Evolutionary conservation across 106 monocot genomes (phyloP).

Genomic region (Apostasia ramifera): DNA sequence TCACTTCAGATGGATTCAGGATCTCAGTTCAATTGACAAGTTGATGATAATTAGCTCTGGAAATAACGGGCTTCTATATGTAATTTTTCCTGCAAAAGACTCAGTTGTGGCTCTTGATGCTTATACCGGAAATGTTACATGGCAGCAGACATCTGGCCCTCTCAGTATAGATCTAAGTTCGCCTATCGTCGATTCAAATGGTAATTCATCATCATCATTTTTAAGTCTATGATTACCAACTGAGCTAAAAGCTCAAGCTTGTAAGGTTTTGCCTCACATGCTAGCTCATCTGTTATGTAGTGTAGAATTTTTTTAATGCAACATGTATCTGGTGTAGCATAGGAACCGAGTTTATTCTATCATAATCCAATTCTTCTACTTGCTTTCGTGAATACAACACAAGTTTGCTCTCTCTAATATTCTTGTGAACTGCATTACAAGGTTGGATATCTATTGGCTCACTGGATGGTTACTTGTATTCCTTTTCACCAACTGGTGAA

Average conservation of each 20-base stretch:
- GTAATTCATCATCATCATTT: constrained; percentile 37
- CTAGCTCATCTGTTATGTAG: no score
- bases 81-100: constrained; percentile 50
- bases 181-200: constrained; percentile 78
- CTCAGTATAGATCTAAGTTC: constrained; percentile 39
- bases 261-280: no score
- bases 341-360: no score
- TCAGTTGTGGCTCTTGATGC: constrained; percentile 63
- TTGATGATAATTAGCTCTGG: constrained; percentile 52
- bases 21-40: constrained; percentile 56
- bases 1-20: constrained; percentile 84
- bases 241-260: no score
- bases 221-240: no score
- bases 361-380: no score
- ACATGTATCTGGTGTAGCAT: no score
- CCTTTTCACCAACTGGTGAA: constrained; percentile 67
- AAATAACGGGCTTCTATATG: constrained; percentile 66
- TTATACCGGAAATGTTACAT: constrained; percentile 58
- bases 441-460: constrained; percentile 96
- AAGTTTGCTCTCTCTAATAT: neutral
- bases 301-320: no score
- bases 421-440: constrained; percentile 1
- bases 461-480: constrained; percentile 79
- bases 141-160: constrained; percentile 65
- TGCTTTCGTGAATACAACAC: neutral